phyloP scores from a whole-genome alignment of 495 filamentous ascomycete species.

The Daldinia concentrica region DNA sequence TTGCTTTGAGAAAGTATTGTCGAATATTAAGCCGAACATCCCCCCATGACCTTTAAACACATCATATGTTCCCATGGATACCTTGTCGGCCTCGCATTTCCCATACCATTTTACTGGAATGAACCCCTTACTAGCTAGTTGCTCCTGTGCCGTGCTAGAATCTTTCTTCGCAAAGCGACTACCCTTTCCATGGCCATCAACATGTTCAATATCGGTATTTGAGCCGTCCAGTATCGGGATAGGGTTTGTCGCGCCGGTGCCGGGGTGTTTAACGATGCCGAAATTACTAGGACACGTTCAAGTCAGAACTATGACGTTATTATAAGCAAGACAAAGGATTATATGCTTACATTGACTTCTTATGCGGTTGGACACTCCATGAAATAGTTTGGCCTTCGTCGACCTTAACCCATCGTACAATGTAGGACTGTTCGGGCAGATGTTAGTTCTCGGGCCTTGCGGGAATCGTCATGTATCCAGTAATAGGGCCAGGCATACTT shows the following conservation, averaged over 20 bases:
- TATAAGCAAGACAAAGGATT: neutral
- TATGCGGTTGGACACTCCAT: constrained; percentile 96
- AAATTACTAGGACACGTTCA: constrained; percentile 71
- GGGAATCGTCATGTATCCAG: neutral
- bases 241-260: constrained; percentile 66
- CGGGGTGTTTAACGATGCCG: constrained; percentile 95
- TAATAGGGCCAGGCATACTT: constrained; percentile 63
- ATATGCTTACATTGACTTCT: constrained; percentile 80
- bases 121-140: constrained; percentile 84
- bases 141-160: constrained; percentile 75
- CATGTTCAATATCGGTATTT: constrained; percentile 56
- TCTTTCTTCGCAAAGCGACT: constrained; percentile 58
- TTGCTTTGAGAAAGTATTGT: constrained; percentile 98
- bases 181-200: constrained; percentile 47
- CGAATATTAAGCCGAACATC: constrained; percentile 96
- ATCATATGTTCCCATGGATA: constrained; percentile 89
- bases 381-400: constrained; percentile 90
- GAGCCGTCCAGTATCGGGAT: constrained; percentile 26
- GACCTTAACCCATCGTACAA: constrained; percentile 96
- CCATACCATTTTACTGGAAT: constrained; percentile 88
- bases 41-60: constrained; percentile 76
- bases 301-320: constrained; percentile 20
- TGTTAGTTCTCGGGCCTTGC: constrained; percentile 15
- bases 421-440: constrained; percentile 77
- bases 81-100: constrained; percentile 95